A percentile compares a stretch with the other conserved stretches of the same genome.
Evolutionary conservation across 805 yeast species (phyloP).

Genomic region (Komagataella pastoris): DNA sequence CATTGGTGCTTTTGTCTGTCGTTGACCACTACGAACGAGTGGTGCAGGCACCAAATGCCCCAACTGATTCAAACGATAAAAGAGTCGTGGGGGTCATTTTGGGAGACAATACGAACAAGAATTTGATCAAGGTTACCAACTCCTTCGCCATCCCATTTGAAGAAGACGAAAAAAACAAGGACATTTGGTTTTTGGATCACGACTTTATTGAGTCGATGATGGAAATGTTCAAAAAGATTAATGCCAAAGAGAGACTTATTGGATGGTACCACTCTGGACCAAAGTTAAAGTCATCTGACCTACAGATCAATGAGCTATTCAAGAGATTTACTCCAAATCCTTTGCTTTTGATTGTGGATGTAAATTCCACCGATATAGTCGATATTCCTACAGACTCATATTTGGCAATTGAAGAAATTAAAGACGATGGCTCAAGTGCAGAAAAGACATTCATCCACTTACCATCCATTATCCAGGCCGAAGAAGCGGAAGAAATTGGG

Average conservation of each 20-base stretch:
- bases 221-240: constrained; percentile 94
- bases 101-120: constrained; percentile 53
- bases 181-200: constrained; percentile 95
- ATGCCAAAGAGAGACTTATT: constrained; percentile 88
- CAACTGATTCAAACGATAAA: constrained; percentile 32
- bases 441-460: constrained; percentile 89
- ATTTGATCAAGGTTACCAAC: constrained; percentile 64
- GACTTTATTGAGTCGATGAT: constrained; percentile 93
- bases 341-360: constrained; percentile 80
- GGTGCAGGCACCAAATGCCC: constrained; percentile 28
- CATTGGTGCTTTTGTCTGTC: constrained; percentile 83
- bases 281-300: constrained; percentile 73
- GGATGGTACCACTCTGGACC: constrained; percentile 99
- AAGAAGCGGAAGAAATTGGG: constrained; percentile 98
- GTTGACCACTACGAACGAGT: constrained; percentile 92
- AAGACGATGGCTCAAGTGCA: constrained; percentile 88
- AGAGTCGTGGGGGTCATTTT: constrained; percentile 90
- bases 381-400: constrained; percentile 97
- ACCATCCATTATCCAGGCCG: constrained; percentile 89
- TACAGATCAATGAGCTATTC: constrained; percentile 83
- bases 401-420: constrained; percentile 85
- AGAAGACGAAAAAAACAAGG: constrained; percentile 84
- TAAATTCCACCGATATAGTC: constrained; percentile 59
- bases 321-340: constrained; percentile 75
- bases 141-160: constrained; percentile 97